Conservation (phyloP, 192 early-diverging fungal genomes). For the Coemansia interrupta region DNA sequence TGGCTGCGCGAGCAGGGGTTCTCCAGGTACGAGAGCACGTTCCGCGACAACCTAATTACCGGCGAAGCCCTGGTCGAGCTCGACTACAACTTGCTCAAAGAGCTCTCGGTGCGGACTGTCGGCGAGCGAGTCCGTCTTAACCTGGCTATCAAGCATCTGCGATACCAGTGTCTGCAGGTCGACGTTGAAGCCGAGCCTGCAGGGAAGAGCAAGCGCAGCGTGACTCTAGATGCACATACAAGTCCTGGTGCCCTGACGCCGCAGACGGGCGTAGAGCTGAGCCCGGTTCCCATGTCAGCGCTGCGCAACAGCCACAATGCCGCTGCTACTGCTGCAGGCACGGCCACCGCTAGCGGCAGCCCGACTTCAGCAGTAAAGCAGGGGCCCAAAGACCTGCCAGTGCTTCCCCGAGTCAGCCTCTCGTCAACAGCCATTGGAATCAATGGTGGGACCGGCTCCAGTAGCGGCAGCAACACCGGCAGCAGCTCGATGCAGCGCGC, state of each 20-base stretch:
- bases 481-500: constrained; percentile 31
- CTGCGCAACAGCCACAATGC: constrained; percentile 16
- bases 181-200: constrained; percentile 23
- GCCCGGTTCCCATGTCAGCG: constrained; percentile 25
- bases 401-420: constrained; percentile 27
- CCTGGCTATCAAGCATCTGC: constrained; percentile 68
- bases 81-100: constrained; percentile 74
- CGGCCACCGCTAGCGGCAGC: background rate
- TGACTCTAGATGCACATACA: background rate
- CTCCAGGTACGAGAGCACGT: constrained; percentile 50
- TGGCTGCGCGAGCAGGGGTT: constrained; percentile 58
- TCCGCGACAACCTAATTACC: constrained; percentile 71
- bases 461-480: constrained; percentile 8
- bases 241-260: constrained; percentile 8
- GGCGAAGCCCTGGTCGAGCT: constrained; percentile 83
- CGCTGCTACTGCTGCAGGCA: constrained; percentile 6
- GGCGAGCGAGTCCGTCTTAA: constrained; percentile 82
- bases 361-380: background rate
- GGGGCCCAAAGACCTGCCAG: constrained; percentile 22
- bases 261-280: constrained; percentile 3
- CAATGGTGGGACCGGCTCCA: background rate
- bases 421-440: constrained; percentile 33
- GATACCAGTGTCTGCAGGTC: constrained; percentile 56
- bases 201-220: constrained; percentile 4
- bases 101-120: constrained; percentile 74